These are phyloP conservation scores for Astrothelium macrocarpum DNA, from an alignment of 495 filamentous ascomycete genomes.

Conservation along the genomic window DNA sequence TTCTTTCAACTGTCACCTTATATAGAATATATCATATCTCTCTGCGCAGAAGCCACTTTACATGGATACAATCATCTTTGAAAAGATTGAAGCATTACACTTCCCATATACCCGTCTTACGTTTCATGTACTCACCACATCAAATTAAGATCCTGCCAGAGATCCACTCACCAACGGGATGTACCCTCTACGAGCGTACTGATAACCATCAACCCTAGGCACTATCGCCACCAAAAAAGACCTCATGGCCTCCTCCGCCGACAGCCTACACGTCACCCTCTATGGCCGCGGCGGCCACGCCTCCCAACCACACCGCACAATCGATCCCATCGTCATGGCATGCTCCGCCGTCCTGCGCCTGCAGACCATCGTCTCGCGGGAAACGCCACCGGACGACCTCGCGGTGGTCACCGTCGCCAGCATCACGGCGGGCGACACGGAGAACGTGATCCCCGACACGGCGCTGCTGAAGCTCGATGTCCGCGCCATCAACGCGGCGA, in stretches of 20 bases:
- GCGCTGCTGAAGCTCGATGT: conserved; percentile 43
- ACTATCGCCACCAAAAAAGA: conserved; percentile 24
- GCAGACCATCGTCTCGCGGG: conserved; percentile 47
- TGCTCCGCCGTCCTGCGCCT: conserved; percentile 43
- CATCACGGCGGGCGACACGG: conserved; percentile 42
- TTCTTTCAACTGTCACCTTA: neutral
- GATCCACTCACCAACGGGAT: no score
- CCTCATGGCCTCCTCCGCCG: conserved; percentile 23
- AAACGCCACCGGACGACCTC: conserved; percentile 41
- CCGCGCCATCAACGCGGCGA: conserved; percentile 33
- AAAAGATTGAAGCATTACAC: no score
- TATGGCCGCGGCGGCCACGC: conserved; percentile 46
- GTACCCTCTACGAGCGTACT: neutral
- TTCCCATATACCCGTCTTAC: no score
- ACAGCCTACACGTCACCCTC: conserved; percentile 24
- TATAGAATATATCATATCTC: no score
- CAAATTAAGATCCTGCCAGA: no score
- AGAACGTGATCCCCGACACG: conserved; percentile 47
- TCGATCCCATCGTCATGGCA: conserved; percentile 51
- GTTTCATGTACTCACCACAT: no score
- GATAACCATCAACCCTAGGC: conserved; percentile 12
- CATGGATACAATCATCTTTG: neutral
- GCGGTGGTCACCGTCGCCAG: conserved; percentile 47
- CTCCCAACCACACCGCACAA: conserved; percentile 39
- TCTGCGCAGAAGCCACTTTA: no score